These are phyloP conservation scores for Anisogramma anomala DNA, from an alignment of 2,329 filamentous ascomycete species.

Conservation along the genomic window DNA sequence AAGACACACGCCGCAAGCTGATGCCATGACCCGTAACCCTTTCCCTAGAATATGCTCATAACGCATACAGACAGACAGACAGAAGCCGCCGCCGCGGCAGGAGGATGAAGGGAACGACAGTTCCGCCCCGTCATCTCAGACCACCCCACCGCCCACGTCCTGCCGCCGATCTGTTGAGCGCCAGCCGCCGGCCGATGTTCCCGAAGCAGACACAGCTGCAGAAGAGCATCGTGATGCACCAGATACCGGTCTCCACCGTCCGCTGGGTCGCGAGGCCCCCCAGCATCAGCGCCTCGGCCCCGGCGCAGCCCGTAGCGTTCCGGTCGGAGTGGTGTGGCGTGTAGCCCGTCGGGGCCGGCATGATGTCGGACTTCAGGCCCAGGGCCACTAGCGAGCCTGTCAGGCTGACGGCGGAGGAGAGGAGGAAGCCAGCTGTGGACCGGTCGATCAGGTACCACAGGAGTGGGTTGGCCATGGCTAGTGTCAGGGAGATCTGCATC, in stretches of 20 bases:
- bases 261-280: constrained; percentile 50
- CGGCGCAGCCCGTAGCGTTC: constrained; percentile 18
- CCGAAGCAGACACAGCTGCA: constrained; percentile 94
- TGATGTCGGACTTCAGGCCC: constrained; percentile 63
- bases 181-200: constrained; percentile 76
- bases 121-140: constrained; percentile 23
- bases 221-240: constrained; percentile 88
- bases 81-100: too few species aligned
- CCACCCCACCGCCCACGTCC: constrained; percentile 36
- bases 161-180: constrained; percentile 35
- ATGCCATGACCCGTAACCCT: background rate
- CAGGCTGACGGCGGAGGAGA: constrained; percentile 63
- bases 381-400: constrained; percentile 64
- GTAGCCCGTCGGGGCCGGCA: constrained; percentile 52
- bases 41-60: background rate
- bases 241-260: constrained; percentile 62
- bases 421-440: constrained; percentile 69
- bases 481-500: constrained; percentile 79
- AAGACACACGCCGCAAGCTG: background rate
- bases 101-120: too few species aligned
- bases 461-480: constrained; percentile 83
- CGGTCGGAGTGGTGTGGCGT: constrained; percentile 20
- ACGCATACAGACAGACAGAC: background rate
- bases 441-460: constrained; percentile 96
- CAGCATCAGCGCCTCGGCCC: constrained; percentile 26